phyloP scores from a whole-genome alignment of 306 rosid genomes.

The Arachis hypogaea region DNA sequence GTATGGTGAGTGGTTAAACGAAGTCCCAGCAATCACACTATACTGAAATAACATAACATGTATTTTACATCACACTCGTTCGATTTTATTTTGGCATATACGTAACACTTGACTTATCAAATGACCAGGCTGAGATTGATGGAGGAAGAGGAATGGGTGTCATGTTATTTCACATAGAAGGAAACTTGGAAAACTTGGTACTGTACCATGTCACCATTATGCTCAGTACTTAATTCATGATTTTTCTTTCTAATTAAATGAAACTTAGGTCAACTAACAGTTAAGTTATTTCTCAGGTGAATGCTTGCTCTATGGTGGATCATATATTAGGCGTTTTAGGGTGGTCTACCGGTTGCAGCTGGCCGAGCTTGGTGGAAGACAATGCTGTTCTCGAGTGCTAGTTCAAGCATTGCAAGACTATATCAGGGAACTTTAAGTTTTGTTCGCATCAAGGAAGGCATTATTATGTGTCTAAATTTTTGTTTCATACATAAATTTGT shows the following conservation, averaged over 20 bases:
- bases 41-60: slow-evolving; percentile 28
- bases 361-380: slow-evolving; percentile 69
- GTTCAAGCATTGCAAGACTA: slow-evolving; percentile 46
- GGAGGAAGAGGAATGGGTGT: slow-evolving; percentile 93
- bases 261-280: slow-evolving; percentile 38
- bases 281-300: slow-evolving; percentile 55
- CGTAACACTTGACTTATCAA: slow-evolving; percentile 38
- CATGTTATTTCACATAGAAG: slow-evolving; percentile 86
- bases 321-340: slow-evolving; percentile 79
- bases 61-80: slow-evolving; percentile 18
- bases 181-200: slow-evolving; percentile 81
- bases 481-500: slow-evolving; percentile 55
- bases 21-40: slow-evolving; percentile 23
- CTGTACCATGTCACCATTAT: slow-evolving; percentile 30
- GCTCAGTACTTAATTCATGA: slow-evolving; percentile 28
- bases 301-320: slow-evolving; percentile 72
- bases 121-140: slow-evolving; percentile 94
- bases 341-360: slow-evolving; percentile 98
- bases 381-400: slow-evolving; percentile 61
- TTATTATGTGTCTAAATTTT: slow-evolving; percentile 43
- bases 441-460: slow-evolving; percentile 55
- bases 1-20: slow-evolving; percentile 80
- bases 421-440: slow-evolving; percentile 66
- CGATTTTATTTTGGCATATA: slow-evolving; percentile 31
- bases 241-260: slow-evolving; percentile 4